Evolutionary conservation across 306 rosid genomes (phyloP).

Genomic region (Arachis stenosperma): DNA sequence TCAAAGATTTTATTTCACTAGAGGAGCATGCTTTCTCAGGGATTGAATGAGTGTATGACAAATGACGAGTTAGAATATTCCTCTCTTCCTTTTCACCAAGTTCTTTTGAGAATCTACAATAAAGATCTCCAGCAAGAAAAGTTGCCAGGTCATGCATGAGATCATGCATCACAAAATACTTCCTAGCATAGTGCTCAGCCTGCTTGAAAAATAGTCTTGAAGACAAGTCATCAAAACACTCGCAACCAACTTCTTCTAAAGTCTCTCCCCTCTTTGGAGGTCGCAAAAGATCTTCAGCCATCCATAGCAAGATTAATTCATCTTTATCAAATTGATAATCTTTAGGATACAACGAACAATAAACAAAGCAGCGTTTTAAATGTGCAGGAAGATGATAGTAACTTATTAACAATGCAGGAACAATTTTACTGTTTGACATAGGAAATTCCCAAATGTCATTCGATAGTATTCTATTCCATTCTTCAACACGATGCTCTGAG

Average conservation of each 20-base stretch:
- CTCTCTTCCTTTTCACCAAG: no score
- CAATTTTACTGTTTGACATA: background rate
- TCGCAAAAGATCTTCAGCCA: constrained; percentile 36
- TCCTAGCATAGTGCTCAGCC: no score
- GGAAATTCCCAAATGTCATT: constrained; percentile 24
- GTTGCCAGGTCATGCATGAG: constrained; percentile 1
- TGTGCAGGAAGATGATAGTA: constrained; percentile 40
- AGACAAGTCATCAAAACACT: background rate
- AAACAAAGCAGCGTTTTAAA: constrained; percentile 48
- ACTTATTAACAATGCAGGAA: constrained; percentile 38
- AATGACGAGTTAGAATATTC: background rate
- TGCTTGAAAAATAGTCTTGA: background rate
- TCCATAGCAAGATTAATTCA: constrained; percentile 20
- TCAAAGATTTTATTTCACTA: background rate
- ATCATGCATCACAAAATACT: constrained; percentile 25
- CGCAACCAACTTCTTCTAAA: constrained; percentile 8
- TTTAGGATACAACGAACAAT: constrained; percentile 48
- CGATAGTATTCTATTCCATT: constrained; percentile 10
- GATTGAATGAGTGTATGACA: background rate
- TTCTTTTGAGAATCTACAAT: background rate
- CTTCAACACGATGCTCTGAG: background rate
- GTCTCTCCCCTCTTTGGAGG: background rate
- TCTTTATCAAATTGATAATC: constrained; percentile 16
- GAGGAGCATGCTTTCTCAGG: background rate
- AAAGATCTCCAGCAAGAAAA: background rate